Evolutionary conservation across 331 rosid species (phyloP).

Genomic region (Pyrus hybrid): DNA sequence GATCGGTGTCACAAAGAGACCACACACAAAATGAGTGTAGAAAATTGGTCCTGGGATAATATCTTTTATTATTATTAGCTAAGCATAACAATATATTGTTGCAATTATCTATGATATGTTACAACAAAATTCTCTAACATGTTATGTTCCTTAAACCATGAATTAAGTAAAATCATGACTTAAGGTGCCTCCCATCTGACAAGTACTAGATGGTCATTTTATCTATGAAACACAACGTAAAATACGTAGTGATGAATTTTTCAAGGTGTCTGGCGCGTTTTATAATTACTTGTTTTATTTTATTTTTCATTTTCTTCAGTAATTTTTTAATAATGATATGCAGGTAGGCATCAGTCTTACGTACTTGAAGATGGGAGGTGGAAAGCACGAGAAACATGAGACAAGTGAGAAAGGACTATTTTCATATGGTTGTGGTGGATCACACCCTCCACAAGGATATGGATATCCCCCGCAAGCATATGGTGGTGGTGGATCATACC

Average conservation of each 20-base stretch:
- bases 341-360: not conserved
- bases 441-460: constrained; percentile 4
- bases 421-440: constrained; percentile 32
- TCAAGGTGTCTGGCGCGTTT: not conserved
- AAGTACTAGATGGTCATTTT: no score
- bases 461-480: constrained; percentile 30
- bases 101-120: not conserved
- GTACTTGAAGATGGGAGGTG: constrained; percentile 32
- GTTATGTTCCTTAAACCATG: no score
- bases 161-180: no score
- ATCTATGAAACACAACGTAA: no score
- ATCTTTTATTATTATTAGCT: not conserved
- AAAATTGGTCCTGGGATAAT: not conserved
- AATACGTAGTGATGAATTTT: no score
- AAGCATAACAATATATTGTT: not conserved
- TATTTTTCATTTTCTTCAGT: not conserved
- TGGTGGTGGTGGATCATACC: constrained; percentile 10
- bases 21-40: no score
- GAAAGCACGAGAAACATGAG: constrained; percentile 25
- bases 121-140: not conserved
- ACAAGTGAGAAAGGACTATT: constrained; percentile 42
- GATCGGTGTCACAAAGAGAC: no score
- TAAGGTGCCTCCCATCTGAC: no score
- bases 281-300: not conserved
- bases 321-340: not conserved